A percentile compares a stretch with the other conserved stretches of the same genome.
These are phyloP conservation scores for Geotrichum histeridarum DNA, from an alignment of 1,139 yeast genomes.

Conservation along the genomic window DNA sequence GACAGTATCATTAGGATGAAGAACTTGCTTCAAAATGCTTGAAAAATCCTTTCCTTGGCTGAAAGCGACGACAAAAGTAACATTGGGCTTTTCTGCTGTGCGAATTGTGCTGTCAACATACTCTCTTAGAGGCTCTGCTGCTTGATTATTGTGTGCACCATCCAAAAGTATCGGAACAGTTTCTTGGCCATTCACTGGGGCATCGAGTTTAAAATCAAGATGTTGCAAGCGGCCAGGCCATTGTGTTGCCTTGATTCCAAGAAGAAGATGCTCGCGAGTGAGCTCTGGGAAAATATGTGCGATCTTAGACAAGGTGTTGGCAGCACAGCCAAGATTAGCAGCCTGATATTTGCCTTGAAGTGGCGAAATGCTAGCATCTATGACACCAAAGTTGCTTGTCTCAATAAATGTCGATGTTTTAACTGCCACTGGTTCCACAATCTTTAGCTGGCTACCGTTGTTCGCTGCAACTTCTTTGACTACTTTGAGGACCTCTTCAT, in stretches of 20 bases:
- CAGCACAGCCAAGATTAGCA: constrained; percentile 64
- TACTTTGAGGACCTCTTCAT: constrained; percentile 45
- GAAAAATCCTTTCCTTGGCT: constrained; percentile 65
- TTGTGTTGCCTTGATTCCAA: constrained; percentile 46
- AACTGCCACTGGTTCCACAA: constrained; percentile 13
- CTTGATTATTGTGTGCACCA: constrained; percentile 90
- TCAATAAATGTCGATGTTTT: constrained; percentile 14
- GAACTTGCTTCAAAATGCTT: constrained; percentile 49
- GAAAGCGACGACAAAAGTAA: constrained; percentile 66
- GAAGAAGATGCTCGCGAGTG: constrained; percentile 35
- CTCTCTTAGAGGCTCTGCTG: constrained; percentile 62
- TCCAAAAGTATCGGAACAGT: constrained; percentile 57
- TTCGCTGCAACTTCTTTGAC: constrained; percentile 29
- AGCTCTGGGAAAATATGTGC: constrained; percentile 23
- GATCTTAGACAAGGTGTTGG: constrained; percentile 48
- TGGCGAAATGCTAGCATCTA: constrained; percentile 43
- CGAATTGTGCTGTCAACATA: constrained; percentile 38
- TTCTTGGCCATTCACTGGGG: constrained; percentile 56
- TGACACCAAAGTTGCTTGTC: constrained; percentile 16
- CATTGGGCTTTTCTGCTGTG: constrained; percentile 33
- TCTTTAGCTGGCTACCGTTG: constrained; percentile 15
- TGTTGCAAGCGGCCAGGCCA: constrained; percentile 44
- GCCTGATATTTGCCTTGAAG: constrained; percentile 68
- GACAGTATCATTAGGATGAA: constrained; percentile 50
- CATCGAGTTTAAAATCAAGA: constrained; percentile 18